phyloP scores from a whole-genome alignment of 2,329 filamentous ascomycete species.

The Davidsoniella neocaledoniae region DNA sequence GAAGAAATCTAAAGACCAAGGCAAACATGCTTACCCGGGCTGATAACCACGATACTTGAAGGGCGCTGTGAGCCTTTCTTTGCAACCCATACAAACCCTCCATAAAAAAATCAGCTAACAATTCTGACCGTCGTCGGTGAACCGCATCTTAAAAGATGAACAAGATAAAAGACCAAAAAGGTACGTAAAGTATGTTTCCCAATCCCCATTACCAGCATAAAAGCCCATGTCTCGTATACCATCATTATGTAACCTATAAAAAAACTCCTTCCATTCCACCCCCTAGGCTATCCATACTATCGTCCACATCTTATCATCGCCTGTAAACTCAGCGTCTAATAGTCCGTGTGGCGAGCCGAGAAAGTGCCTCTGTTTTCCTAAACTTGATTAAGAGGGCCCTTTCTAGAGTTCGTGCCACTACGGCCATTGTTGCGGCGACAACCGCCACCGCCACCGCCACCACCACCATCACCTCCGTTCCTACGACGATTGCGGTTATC shows the following conservation, averaged over 20 bases:
- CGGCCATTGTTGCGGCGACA: not conserved
- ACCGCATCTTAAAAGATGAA: not conserved
- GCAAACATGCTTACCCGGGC: too few species aligned
- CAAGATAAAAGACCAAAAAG: not conserved
- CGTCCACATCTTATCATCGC: too few species aligned
- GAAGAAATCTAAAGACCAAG: too few species aligned
- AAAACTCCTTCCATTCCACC: too few species aligned
- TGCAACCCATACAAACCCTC: too few species aligned
- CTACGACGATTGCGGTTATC: not conserved
- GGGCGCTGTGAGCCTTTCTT: too few species aligned
- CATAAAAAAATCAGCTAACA: too few species aligned
- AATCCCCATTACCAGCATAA: too few species aligned
- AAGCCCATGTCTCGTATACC: not conserved
- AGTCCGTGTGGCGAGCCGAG: constrained; percentile 7
- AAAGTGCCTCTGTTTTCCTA: constrained; percentile 10
- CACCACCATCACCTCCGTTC: not conserved
- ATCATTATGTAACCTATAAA: not conserved
- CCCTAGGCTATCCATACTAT: too few species aligned
- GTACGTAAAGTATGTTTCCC: too few species aligned
- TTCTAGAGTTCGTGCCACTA: not conserved
- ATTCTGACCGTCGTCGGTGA: too few species aligned
- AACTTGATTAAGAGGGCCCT: constrained; percentile 6
- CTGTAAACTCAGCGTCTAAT: constrained; percentile 6
- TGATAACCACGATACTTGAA: too few species aligned
- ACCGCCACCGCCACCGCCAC: constrained; percentile 1